These are phyloP conservation scores for Scleromitrula shiraiana DNA, from an alignment of 2,329 filamentous ascomycete species.

Conservation along the genomic window DNA sequence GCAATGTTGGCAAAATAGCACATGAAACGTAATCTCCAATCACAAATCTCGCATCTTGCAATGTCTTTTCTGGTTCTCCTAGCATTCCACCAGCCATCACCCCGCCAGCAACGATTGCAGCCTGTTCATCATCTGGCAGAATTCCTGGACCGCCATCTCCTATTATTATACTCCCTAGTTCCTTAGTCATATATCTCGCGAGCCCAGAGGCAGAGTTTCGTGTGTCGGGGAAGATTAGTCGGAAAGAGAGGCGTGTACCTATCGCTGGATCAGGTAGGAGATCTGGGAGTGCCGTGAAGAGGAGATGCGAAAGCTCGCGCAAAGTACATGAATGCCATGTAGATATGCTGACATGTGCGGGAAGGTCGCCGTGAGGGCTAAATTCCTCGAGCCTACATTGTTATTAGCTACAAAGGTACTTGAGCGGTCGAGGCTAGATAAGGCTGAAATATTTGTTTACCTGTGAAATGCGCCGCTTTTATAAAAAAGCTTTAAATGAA, in stretches of 20 bases:
- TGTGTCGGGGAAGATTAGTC: slow-evolving; percentile 72
- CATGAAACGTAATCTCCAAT: slow-evolving; percentile 85
- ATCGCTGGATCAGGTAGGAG: slow-evolving; percentile 66
- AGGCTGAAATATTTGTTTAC: slow-evolving; percentile 34
- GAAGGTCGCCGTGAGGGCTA: slow-evolving; percentile 43
- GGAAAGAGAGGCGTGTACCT: slow-evolving; percentile 80
- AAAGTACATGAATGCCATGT: slow-evolving; percentile 80
- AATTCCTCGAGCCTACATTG: slow-evolving; percentile 62
- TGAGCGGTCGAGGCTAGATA: neutral
- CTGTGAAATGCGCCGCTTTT: slow-evolving; percentile 64
- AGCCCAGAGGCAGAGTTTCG: slow-evolving; percentile 28
- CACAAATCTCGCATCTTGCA: slow-evolving; percentile 72
- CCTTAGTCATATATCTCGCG: slow-evolving; percentile 65
- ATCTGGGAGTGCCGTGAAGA: slow-evolving; percentile 59
- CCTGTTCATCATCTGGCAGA: slow-evolving; percentile 32
- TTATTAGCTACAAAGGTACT: neutral
- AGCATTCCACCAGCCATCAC: slow-evolving; percentile 34
- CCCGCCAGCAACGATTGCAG: slow-evolving; percentile 26
- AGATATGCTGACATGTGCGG: slow-evolving; percentile 70
- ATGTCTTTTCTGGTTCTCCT: slow-evolving; percentile 61
- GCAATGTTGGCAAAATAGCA: slow-evolving; percentile 66
- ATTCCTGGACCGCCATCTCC: slow-evolving; percentile 46
- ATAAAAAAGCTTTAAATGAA: slow-evolving; percentile 81
- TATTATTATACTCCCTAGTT: slow-evolving; percentile 76
- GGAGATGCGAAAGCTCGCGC: slow-evolving; percentile 68